Conservation (phyloP, 1,284 basidiomycete genomes). For the Pyrrhoderma noxium region DNA sequence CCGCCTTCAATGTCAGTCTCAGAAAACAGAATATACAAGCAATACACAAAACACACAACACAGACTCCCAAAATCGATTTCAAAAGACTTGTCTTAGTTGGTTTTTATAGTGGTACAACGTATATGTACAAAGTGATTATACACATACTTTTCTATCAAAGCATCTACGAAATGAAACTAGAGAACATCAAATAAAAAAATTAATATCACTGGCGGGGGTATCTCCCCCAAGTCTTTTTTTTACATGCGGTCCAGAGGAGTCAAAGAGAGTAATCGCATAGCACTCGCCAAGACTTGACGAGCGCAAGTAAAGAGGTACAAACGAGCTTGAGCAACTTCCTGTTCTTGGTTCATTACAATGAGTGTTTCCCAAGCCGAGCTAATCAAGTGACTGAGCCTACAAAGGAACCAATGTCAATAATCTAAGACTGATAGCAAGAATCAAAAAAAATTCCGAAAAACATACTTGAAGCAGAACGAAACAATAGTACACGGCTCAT, state of each 20-base stretch:
- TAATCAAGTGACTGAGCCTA: slow-evolving; percentile 74
- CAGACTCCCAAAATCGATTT: too few relatives aligned
- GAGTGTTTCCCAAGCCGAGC: slow-evolving; percentile 83
- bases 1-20: too few relatives aligned
- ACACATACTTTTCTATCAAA: too few relatives aligned
- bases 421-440: neutral
- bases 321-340: slow-evolving; percentile 77
- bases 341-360: slow-evolving; percentile 79
- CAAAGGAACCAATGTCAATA: slow-evolving; percentile 57
- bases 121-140: too few relatives aligned
- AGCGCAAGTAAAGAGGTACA: slow-evolving; percentile 88
- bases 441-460: neutral
- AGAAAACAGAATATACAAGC: too few relatives aligned
- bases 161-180: too few relatives aligned
- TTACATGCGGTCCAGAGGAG: slow-evolving; percentile 91
- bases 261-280: slow-evolving; percentile 83
- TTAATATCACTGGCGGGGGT: too few relatives aligned
- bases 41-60: too few relatives aligned
- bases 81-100: too few relatives aligned
- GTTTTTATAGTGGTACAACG: too few relatives aligned
- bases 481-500: slow-evolving; percentile 85
- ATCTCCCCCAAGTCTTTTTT: too few relatives aligned
- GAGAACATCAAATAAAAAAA: too few relatives aligned
- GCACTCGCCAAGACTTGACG: slow-evolving; percentile 84
- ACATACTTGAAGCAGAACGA: slow-evolving; percentile 16